Base-by-base conservation (phyloP, 352 stramenopile species). In the Phytophthora pseudosyringae region DNA sequence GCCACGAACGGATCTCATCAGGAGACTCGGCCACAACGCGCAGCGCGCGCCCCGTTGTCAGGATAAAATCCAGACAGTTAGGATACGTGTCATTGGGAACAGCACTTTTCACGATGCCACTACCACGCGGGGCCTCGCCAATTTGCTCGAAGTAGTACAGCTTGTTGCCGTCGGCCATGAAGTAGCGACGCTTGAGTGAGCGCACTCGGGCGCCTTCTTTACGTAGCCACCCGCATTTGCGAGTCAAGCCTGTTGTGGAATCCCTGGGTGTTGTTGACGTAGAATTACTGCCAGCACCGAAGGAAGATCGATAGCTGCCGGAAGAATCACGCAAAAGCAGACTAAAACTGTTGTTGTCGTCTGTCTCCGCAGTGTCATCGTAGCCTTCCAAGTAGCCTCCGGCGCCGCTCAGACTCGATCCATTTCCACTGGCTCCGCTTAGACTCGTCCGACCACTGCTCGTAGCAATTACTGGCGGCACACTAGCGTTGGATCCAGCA, bases 151-250 rank as follows among this genome's bases (percentile, higher is more conserved):
- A 87, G 71, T 89, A 91, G 18, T 81, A 77, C 16, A 91, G 51
- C 33, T 75, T 67, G 18, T 71, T 73, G n/a, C 67, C 78, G 32
- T 89, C 74, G 3, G 80, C 75, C 44, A 92, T 76, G 51, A 95
- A 91, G 64, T 90, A 94, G 18, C 87, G 84, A 4, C 85, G 81
- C 54, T 93, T 93, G 55, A 89, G 89, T 32, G 74, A 89, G 44
- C 89, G 90, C 31, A 86, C 67, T 40, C 75, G 61, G 8, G 85
- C 73, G 33, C 87, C 87, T 78, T 95, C 83, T 63, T 95, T 95
- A 35, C 78, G 80, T 49, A 95, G 59, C 84, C 87, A 93, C 15
- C 87, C 87, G n/a, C 71, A 80, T 47, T 91, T 91, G 26, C 70
- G 71, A 10, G 68, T 51, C 6, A 56, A 40, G 8, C 48, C 54